Base-by-base conservation (phyloP, 495 filamentous ascomycete species). In the Lasiosphaeria miniovina region DNA sequence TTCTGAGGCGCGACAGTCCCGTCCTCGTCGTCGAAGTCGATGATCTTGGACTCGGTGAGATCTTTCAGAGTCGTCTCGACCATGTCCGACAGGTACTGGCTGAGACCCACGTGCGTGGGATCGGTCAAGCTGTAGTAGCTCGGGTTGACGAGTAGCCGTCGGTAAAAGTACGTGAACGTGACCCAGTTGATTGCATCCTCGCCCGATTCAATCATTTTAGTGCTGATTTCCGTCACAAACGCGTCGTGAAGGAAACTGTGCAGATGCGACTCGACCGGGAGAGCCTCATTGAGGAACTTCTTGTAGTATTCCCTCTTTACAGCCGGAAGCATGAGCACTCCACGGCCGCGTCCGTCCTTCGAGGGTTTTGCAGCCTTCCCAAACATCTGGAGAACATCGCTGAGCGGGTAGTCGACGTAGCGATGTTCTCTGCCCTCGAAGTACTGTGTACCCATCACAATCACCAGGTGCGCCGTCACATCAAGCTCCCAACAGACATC, bases 381-480 rank as follows among this genome's bases (percentile, higher is more conserved):
- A 61, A 97, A 96, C 95, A 99, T 99, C 66, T 99, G 95, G n/a
- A 99, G 77, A n/a, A 99, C 82, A 69, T 99, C 94, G 67, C 88
- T 93, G 61, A 98, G 84, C 3, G 93, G 89, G 68, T 98, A 98
- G 74, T 99, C 94, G 61, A 98, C 87, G 74, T 99, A 99, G 24
- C 94, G 88, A 75, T 99, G 94, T 68, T 99, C 95, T 60, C 91
- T 85, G 15, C 94, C 94, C 62, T 99, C 94, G 57, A 93, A 99
- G 74, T 91, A 99, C 68, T 98, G 95, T n/a, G 95, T 99, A 24
- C 91, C 91, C 95, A 98, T 98, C 31, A 97, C 87, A 40, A 98
- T 84, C 7, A 98, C 95, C 43, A 98, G 74, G 71, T 97, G 91
- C 14, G 91, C 93, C 3, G 84, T 90, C 65, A 84, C 84, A 57